A percentile compares a stretch with the other conserved stretches of the same genome.
phyloP scores from a whole-genome alignment of 2,329 filamentous ascomycete species.

The Metarhizium anisopliae region DNA sequence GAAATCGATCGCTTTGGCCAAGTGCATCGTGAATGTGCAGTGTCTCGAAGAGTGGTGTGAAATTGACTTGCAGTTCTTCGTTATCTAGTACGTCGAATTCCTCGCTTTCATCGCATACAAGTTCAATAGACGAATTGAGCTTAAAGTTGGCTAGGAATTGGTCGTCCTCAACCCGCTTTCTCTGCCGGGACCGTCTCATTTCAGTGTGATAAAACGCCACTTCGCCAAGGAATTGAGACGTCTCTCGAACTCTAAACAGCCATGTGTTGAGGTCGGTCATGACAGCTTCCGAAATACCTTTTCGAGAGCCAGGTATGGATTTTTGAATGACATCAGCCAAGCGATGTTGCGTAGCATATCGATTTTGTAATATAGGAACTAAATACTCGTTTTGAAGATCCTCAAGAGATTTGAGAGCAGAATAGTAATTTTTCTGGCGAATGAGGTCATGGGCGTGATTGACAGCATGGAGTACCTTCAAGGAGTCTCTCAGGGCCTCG shows the following conservation, averaged over 20 bases:
- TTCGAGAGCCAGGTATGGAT: slow-evolving; percentile 86
- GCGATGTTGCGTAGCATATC: slow-evolving; percentile 89
- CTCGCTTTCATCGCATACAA: slow-evolving; percentile 89
- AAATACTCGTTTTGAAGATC: slow-evolving; percentile 95
- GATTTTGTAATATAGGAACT: slow-evolving; percentile 59
- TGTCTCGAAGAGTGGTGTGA: slow-evolving; percentile 88
- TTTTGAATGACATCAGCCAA: slow-evolving; percentile 93
- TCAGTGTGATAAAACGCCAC: slow-evolving; percentile 96
- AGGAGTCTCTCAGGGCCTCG: slow-evolving; percentile 77
- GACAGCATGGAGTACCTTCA: slow-evolving; percentile 84
- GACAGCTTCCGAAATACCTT: slow-evolving; percentile 88
- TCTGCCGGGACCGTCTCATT: slow-evolving; percentile 71
- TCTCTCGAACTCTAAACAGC: slow-evolving; percentile 90
- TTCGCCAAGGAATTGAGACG: slow-evolving; percentile 90
- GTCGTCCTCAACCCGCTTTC: slow-evolving; percentile 70
- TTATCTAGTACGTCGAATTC: slow-evolving; percentile 95
- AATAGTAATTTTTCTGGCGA: slow-evolving; percentile 90
- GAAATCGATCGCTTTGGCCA: slow-evolving; percentile 85
- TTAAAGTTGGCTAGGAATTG: slow-evolving; percentile 74
- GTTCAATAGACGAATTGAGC: slow-evolving; percentile 88
- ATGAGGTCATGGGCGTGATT: slow-evolving; percentile 92
- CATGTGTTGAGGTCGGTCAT: slow-evolving; percentile 97
- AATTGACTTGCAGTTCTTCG: slow-evolving; percentile 89
- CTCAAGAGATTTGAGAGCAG: slow-evolving; percentile 84
- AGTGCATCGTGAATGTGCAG: slow-evolving; percentile 94